phyloP scores from a whole-genome alignment of 179 eudicot genomes.

The Beta macrorhiza region DNA sequence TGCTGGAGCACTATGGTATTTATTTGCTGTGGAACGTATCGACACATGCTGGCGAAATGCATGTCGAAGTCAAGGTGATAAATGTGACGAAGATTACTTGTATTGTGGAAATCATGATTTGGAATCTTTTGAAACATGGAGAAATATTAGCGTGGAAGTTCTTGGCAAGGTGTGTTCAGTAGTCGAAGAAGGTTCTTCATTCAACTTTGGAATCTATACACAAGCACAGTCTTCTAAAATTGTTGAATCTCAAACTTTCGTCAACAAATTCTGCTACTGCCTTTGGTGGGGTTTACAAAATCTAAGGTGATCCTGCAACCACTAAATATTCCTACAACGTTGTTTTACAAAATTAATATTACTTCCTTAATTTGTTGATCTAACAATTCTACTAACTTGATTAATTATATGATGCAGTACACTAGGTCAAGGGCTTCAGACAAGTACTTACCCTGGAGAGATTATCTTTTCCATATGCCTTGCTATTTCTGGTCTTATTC shows the following conservation, averaged over 20 bases:
- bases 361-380: not conserved
- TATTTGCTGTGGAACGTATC: conserved; percentile 47
- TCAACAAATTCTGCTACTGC: conserved; percentile 43
- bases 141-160: conserved; percentile 33
- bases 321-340: not conserved
- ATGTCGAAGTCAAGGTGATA: conserved; percentile 30
- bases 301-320: conserved; percentile 33
- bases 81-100: conserved; percentile 27
- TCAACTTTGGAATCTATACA: conserved; percentile 42
- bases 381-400: not conserved
- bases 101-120: conserved; percentile 31
- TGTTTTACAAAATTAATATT: not conserved
- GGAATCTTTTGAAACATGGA: conserved; percentile 24
- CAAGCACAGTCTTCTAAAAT: conserved; percentile 40
- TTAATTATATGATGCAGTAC: conserved; percentile 34
- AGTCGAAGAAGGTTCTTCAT: conserved; percentile 19
- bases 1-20: conserved; percentile 48
- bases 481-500: conserved; percentile 49
- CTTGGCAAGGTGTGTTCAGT: conserved; percentile 32
- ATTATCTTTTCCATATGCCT: conserved; percentile 40
- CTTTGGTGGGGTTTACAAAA: conserved; percentile 56
- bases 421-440: conserved; percentile 45
- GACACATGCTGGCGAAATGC: conserved; percentile 48
- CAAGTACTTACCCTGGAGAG: conserved; percentile 46
- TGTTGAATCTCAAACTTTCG: conserved; percentile 35